Conservation (phyloP, 768 basidiomycete genomes). For the Boletus fagicola region DNA sequence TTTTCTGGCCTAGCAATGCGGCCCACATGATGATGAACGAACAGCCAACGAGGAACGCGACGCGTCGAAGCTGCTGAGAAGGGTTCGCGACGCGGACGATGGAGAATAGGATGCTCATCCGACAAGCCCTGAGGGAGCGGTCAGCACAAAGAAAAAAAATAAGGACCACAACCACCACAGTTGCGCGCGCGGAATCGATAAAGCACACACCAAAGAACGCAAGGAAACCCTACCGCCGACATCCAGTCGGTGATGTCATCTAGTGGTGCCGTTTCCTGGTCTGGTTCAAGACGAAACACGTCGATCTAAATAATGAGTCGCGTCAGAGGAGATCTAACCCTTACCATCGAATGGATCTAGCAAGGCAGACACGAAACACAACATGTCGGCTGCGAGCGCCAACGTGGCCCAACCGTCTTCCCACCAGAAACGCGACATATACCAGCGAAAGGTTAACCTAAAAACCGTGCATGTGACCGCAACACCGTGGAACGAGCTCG, state of each 20-base stretch:
- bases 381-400: slow-evolving; percentile 20
- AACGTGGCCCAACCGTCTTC: slow-evolving; percentile 28
- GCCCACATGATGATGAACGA: slow-evolving; percentile 28
- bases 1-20: slow-evolving; percentile 17
- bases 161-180: not conserved
- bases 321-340: not conserved
- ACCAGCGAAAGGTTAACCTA: slow-evolving; percentile 23
- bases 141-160: slow-evolving; percentile 1
- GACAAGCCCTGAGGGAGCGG: slow-evolving; percentile 17
- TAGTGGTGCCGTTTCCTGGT: not conserved
- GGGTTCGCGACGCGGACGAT: slow-evolving; percentile 20
- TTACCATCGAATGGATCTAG: slow-evolving; percentile 8
- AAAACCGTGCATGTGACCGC: slow-evolving; percentile 27
- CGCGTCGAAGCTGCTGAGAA: slow-evolving; percentile 2
- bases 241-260: slow-evolving; percentile 13
- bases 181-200: too few species aligned
- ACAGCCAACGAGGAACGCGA: slow-evolving; percentile 4
- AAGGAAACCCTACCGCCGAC: slow-evolving; percentile 11
- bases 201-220: slow-evolving; percentile 22
- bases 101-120: slow-evolving; percentile 26
- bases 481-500: slow-evolving; percentile 13
- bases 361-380: slow-evolving; percentile 11
- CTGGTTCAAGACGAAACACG: not conserved
- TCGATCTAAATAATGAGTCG: not conserved
- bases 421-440: slow-evolving; percentile 28